phyloP scores from a whole-genome alignment of 495 filamentous ascomycete genomes.

The Barbatosphaeria neglecta region DNA sequence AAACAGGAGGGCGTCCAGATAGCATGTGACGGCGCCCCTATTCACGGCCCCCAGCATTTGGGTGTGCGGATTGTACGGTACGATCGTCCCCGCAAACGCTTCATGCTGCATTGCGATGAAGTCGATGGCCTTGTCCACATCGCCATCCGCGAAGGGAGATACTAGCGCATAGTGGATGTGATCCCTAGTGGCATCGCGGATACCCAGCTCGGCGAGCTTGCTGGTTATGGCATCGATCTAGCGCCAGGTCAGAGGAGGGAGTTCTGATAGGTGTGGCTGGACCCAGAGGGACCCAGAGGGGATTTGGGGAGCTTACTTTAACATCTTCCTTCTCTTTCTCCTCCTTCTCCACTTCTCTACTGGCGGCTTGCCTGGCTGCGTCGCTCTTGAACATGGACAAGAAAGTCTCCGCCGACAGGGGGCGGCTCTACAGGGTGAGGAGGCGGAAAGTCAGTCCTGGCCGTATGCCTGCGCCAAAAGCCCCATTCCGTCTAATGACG shows the following conservation, averaged over 20 bases:
- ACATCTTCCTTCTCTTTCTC: conserved; percentile 34
- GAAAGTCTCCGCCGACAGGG: conserved; percentile 28
- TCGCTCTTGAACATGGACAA: conserved; percentile 46
- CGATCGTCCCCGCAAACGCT: conserved; percentile 70
- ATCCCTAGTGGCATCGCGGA: conserved; percentile 42
- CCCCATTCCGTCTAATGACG: no score
- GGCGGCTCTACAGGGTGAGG: conserved; percentile 25
- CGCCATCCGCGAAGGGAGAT: conserved; percentile 50
- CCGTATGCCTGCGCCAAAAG: no score
- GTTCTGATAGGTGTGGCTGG: neutral
- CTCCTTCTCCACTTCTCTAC: conserved; percentile 45
- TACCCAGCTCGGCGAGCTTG: conserved; percentile 39
- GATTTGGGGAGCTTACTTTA: conserved; percentile 18
- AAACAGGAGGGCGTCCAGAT: conserved; percentile 82
- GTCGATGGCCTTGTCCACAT: conserved; percentile 63
- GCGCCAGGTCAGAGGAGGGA: neutral
- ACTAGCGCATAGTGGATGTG: conserved; percentile 61
- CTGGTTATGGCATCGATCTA: conserved; percentile 46
- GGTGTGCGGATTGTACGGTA: conserved; percentile 53
- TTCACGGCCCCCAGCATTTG: conserved; percentile 82
- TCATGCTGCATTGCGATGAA: conserved; percentile 64
- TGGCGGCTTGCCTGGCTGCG: conserved; percentile 36
- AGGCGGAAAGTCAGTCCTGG: no score
- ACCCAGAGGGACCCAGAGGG: neutral
- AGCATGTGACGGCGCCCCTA: conserved; percentile 76